phyloP scores from a whole-genome alignment of 768 basidiomycete species.

The Podaxis carcinomalis region DNA sequence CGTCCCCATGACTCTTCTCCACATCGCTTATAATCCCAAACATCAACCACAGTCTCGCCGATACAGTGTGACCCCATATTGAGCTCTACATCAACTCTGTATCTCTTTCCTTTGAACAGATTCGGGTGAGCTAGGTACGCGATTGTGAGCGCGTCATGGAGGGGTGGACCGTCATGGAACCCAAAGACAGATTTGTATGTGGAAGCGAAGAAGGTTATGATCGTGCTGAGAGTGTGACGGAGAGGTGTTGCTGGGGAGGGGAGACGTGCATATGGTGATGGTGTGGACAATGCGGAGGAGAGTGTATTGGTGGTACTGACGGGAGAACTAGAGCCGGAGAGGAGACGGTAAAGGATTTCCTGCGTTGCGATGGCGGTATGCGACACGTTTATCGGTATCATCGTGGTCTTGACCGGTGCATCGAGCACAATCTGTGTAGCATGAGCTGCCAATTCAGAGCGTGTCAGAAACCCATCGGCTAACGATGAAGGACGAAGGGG shows the following conservation, averaged over 20 bases:
- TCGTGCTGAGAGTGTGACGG: conserved; percentile 68
- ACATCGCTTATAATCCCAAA: conserved; percentile 58
- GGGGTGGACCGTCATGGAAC: conserved; percentile 56
- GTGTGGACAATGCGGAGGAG: neutral
- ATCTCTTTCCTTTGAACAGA: conserved; percentile 57
- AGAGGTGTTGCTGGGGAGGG: conserved; percentile 41
- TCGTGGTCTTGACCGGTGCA: conserved; percentile 58
- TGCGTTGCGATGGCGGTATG: conserved; percentile 77
- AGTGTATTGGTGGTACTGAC: neutral
- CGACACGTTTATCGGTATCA: conserved; percentile 88
- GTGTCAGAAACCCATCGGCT: neutral
- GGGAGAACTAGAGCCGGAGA: conserved; percentile 25
- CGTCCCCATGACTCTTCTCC: conserved; percentile 66
- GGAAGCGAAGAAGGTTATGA: conserved; percentile 71
- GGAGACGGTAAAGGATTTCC: conserved; percentile 46
- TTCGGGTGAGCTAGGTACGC: conserved; percentile 70
- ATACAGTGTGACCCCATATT: conserved; percentile 50
- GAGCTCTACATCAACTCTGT: conserved; percentile 81
- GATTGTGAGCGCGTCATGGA: conserved; percentile 83
- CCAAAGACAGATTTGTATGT: conserved; percentile 71
- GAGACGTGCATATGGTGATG: conserved; percentile 19
- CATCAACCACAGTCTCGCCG: conserved; percentile 74
- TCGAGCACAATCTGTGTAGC: conserved; percentile 80
- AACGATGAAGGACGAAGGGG: neutral
- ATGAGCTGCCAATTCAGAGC: conserved; percentile 47